phyloP scores from a whole-genome alignment of 208 protist species.

The Phytomonas francai region DNA sequence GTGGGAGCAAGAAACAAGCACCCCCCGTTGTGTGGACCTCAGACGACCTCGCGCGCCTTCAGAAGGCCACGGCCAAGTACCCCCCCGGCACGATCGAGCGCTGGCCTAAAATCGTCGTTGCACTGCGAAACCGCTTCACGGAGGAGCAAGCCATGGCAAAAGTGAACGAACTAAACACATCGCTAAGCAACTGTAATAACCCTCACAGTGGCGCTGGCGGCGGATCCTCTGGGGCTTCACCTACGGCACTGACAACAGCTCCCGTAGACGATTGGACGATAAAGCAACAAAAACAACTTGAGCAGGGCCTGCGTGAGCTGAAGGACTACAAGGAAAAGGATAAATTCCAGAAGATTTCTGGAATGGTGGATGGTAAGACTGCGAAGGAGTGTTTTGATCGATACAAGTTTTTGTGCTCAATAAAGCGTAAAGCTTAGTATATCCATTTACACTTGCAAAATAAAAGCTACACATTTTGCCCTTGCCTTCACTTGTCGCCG shows the following conservation, averaged over 20 bases:
- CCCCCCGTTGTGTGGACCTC: constrained; percentile 70
- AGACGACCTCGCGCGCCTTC: constrained; percentile 88
- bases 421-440: constrained; percentile 35
- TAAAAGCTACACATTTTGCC: background rate
- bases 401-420: constrained; percentile 91
- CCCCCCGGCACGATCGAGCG: constrained; percentile 88
- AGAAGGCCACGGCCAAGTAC: constrained; percentile 92
- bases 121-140: constrained; percentile 69
- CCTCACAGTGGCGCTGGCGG: constrained; percentile 10
- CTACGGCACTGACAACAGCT: constrained; percentile 10
- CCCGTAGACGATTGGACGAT: constrained; percentile 85
- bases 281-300: constrained; percentile 94
- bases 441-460: background rate
- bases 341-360: constrained; percentile 94
- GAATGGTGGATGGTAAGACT: constrained; percentile 89
- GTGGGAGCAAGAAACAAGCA: constrained; percentile 3
- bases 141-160: constrained; percentile 90
- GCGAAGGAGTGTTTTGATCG: constrained; percentile 95
- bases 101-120: constrained; percentile 85
- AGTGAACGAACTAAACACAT: constrained; percentile 76
- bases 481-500: background rate
- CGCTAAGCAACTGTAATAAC: constrained; percentile 24
- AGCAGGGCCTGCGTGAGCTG: constrained; percentile 86
- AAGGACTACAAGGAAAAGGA: constrained; percentile 92
- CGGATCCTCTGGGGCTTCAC: constrained; percentile 2